These are phyloP conservation scores for Patellifolia procumbens DNA, from an alignment of 179 eudicot species.

Conservation along the genomic window DNA sequence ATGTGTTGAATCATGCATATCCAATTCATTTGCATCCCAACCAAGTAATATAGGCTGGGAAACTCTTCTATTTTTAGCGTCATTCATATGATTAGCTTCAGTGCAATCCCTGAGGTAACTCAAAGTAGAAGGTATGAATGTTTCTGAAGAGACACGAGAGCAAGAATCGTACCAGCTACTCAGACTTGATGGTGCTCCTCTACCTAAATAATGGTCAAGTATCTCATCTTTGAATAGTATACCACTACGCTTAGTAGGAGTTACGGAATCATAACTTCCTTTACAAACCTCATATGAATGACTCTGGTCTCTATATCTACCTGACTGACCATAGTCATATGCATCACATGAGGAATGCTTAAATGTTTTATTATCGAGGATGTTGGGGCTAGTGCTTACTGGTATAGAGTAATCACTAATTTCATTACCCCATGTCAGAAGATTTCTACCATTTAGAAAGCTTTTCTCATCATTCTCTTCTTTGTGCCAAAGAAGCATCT, in stretches of 20 bases:
- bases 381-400: conserved; percentile 7
- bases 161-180: conserved; percentile 27
- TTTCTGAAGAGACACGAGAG: conserved; percentile 19
- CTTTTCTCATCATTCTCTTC: conserved; percentile 10
- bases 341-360: neutral
- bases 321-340: conserved; percentile 12
- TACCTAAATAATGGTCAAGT: conserved; percentile 21
- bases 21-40: conserved; percentile 38
- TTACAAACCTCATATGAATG: conserved; percentile 17
- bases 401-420: conserved; percentile 18
- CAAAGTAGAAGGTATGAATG: conserved; percentile 24
- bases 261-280: conserved; percentile 24
- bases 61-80: conserved; percentile 31
- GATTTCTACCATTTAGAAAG: conserved; percentile 24
- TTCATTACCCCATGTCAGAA: conserved; percentile 21
- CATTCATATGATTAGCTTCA: conserved; percentile 27
- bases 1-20: conserved; percentile 24
- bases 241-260: conserved; percentile 19
- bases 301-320: conserved; percentile 9
- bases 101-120: conserved; percentile 28
- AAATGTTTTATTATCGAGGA: conserved; percentile 13
- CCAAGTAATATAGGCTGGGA: conserved; percentile 42
- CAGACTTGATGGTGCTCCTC: conserved; percentile 10
- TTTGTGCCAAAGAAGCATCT: conserved; percentile 36
- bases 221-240: conserved; percentile 22